Percentiles rank a stretch among this genome's conserved stretches.
phyloP scores from a whole-genome alignment of 2,329 filamentous ascomycete genomes.

The Microdochium paspali region DNA sequence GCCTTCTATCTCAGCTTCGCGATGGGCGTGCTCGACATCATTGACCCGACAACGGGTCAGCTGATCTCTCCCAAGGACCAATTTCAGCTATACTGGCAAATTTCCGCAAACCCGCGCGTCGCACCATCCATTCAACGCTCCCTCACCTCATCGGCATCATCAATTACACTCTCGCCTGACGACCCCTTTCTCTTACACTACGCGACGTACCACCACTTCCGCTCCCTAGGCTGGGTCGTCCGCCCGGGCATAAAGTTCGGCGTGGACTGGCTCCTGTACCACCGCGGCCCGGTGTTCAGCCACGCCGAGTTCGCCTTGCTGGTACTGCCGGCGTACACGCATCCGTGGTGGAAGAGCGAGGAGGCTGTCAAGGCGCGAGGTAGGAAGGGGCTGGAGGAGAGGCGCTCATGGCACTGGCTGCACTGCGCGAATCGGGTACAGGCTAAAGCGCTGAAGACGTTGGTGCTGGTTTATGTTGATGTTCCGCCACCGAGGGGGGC shows the following conservation, averaged over 20 bases:
- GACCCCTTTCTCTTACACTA: slow-evolving; percentile 83
- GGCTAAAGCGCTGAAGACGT: slow-evolving; percentile 79
- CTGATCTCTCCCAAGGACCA: slow-evolving; percentile 46
- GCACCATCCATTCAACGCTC: neutral
- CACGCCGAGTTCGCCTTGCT: slow-evolving; percentile 90
- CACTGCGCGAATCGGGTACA: slow-evolving; percentile 87
- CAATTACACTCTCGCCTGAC: slow-evolving; percentile 46
- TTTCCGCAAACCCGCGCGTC: slow-evolving; percentile 31
- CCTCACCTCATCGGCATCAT: neutral
- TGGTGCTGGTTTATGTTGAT: slow-evolving; percentile 87
- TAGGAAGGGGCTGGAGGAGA: slow-evolving; percentile 21
- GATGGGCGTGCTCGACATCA: slow-evolving; percentile 63
- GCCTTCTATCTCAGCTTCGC: slow-evolving; percentile 83
- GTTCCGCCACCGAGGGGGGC: slow-evolving; percentile 56
- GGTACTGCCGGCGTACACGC: slow-evolving; percentile 72
- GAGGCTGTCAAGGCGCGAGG: slow-evolving; percentile 12
- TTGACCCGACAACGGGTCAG: slow-evolving; percentile 33
- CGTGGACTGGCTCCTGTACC: slow-evolving; percentile 90
- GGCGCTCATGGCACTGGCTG: slow-evolving; percentile 67
- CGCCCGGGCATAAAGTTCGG: slow-evolving; percentile 91
- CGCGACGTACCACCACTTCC: slow-evolving; percentile 89
- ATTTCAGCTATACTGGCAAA: slow-evolving; percentile 56
- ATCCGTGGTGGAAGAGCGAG: slow-evolving; percentile 58
- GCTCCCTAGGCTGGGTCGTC: slow-evolving; percentile 89
- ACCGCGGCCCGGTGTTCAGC: slow-evolving; percentile 84